Evolutionary conservation across 139 green algal species (phyloP), one percentile per base, ranked within the genome.

Genomic region (Chlamydomonas eustigma): DNA sequence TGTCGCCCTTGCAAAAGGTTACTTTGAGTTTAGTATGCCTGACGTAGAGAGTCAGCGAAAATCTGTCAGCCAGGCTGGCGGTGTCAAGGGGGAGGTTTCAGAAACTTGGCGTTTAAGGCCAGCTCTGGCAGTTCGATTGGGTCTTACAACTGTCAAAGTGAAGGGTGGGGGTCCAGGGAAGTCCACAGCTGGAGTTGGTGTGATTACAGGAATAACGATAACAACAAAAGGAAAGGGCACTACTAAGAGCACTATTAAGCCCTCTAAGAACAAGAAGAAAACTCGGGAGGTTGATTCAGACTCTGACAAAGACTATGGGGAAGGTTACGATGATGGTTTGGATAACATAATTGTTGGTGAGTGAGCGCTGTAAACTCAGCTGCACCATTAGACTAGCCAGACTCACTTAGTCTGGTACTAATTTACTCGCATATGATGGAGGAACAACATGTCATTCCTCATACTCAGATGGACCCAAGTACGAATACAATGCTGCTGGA

Each of bases 251-350:
- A 18, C 44, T 58, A 18, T 18, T 18, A 58, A 58, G 44, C 12
- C 44, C 44, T 12, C 44, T 18, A 58, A 58, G 44, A 58, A 58
- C 44, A 58, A 58, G 44, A 58, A 58, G 44, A 12, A 18, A 18
- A 58, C 12, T 18, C 58, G 58, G 25, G 58, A 70, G 58, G 18
- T 35, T 5, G 58, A 70, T 24, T 24, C 22, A 22, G 58, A 70
- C 18, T 32, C 24, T 32, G 58, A 70, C 18, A 70, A 70, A 28
- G 58, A 70, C 58, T 70, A 70, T 28, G 58, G 58, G 58, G 58
- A 70, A 37, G 58, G 34, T 35, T 70, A 70, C 28, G 58, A 70
- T 35, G 58, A 70, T 28, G 58, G 58, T 22, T 8, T 70, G 58
- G 58, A 70, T 28, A 28, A 70, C 58, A 70, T 70, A 28, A 12